Evolutionary conservation across 2,329 filamentous ascomycete species (phyloP).

Genomic region (Neonectria sp.): DNA sequence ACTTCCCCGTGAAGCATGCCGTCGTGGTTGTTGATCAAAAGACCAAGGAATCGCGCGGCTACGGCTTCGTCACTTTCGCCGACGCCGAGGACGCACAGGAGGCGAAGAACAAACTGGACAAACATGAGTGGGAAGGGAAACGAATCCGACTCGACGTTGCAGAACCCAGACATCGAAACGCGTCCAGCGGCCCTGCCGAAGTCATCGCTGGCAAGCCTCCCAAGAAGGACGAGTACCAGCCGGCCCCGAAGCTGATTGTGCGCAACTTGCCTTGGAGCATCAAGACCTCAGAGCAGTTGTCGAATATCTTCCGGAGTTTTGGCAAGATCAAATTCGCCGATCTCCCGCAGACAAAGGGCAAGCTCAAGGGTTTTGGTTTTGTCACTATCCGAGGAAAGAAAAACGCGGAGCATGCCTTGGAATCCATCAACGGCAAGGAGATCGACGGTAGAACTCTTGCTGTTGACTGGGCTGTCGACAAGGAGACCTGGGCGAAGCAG

Average conservation of each 20-base stretch:
- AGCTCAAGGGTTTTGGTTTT: constrained; percentile 92
- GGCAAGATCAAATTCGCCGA: constrained; percentile 93
- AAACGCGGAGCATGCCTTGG: constrained; percentile 92
- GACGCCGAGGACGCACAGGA: constrained; percentile 91
- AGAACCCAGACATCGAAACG: constrained; percentile 82
- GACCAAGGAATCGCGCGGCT: constrained; percentile 91
- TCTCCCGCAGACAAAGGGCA: constrained; percentile 83
- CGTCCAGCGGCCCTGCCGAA: constrained; percentile 60
- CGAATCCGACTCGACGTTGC: constrained; percentile 91
- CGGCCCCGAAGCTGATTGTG: constrained; percentile 85
- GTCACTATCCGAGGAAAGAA: constrained; percentile 89
- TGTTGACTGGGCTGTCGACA: constrained; percentile 98
- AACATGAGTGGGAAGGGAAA: constrained; percentile 82
- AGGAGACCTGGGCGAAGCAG: constrained; percentile 84
- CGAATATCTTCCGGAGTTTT: constrained; percentile 85
- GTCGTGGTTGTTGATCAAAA: constrained; percentile 89
- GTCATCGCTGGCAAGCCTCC: constrained; percentile 64
- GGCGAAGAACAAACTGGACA: constrained; percentile 86
- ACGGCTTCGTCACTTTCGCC: constrained; percentile 97
- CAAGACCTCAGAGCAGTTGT: constrained; percentile 86
- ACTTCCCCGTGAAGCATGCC: constrained; percentile 95
- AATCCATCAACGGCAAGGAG: constrained; percentile 88
- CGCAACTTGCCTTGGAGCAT: constrained; percentile 97
- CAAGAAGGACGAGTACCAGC: constrained; percentile 71
- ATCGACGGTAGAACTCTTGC: constrained; percentile 90